phyloP scores from a whole-genome alignment of 345 rosid species.

The Salix udensis region DNA sequence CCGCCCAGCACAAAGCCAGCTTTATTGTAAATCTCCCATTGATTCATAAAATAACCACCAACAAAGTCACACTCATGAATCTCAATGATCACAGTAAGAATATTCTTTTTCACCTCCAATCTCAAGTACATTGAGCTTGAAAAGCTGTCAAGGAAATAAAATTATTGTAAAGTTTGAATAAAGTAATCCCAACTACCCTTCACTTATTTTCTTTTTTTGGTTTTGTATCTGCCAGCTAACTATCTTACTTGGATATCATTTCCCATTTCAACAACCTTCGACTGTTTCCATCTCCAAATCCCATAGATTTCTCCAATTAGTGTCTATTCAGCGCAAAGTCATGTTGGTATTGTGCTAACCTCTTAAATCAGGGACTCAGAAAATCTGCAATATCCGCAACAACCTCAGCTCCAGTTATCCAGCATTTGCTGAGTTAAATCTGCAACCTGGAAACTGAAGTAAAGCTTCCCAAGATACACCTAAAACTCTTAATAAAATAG shows the following conservation, averaged over 20 bases:
- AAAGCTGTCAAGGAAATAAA: background rate
- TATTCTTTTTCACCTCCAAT: slow-evolving; percentile 2
- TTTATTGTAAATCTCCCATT: background rate
- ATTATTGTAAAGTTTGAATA: background rate
- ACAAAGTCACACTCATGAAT: background rate
- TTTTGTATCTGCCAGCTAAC: background rate
- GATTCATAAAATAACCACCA: background rate
- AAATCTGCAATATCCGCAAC: slow-evolving; percentile 29
- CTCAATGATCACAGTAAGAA: background rate
- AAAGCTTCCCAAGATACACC: slow-evolving; percentile 41
- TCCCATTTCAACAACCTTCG: slow-evolving; percentile 2
- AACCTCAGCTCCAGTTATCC: slow-evolving; percentile 30
- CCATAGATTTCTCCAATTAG: slow-evolving; percentile 5
- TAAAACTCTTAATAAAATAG: slow-evolving; percentile 6
- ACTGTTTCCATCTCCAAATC: slow-evolving; percentile 13
- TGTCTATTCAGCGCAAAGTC: slow-evolving; percentile 13
- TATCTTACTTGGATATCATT: slow-evolving; percentile 10
- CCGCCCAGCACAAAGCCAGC: background rate
- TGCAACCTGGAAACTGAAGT: slow-evolving; percentile 38
- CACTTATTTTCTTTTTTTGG: background rate
- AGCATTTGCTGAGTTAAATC: slow-evolving; percentile 35
- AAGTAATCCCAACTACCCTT: background rate
- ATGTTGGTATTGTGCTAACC: slow-evolving; percentile 22
- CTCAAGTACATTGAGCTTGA: slow-evolving; percentile 7
- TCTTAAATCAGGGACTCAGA: slow-evolving; percentile 16